Evolutionary conservation across 371 early-diverging fungal genomes (phyloP), one percentile per base, ranked within the genome.

Genomic region (Dipsacomyces acuminosporus): DNA sequence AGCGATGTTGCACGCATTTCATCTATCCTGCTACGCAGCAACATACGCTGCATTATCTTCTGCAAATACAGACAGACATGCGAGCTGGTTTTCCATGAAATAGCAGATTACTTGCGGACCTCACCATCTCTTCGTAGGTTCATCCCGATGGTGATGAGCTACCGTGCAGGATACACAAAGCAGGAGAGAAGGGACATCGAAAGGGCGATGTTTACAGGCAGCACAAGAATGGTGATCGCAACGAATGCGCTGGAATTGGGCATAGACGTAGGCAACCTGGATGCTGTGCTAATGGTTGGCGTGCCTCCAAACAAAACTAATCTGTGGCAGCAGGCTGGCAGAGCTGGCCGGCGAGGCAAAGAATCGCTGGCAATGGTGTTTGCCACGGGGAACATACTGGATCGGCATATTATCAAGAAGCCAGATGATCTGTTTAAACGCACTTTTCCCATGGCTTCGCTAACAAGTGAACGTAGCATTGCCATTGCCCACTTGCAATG

Each of bases 171-270:
- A 7, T 85, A 86, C 65, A 70, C 75, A 11, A 61, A 79, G 2
- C 35, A 19, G 1, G 76, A 79, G 36, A 72, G 88, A 19, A 61
- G 85, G 20, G 52, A 56, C 5, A 85, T 86, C 18, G 88, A 88
- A 57, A 56, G 53, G 5, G 61, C 64, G 42, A 53, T 87, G 61
- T 83, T 82, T 54, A 34, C 50, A 14, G 82, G 83, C 8, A 63
- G 76, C 13, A 45, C 82, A 4, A 47, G 74, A 17, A 69, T 74
- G 18, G 80, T 87, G 5, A 73, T 87, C 2, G 76, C 85, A 3
- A 87, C 88, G 6, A 84, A 76, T 42, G 88, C 88, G 0, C 64
- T 87, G 24, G 88, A 87, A 51, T 55, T 87, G 15, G 88, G 88
- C 13, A 76, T 87, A 6, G 85, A 87, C 61, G 80, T 87, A 45